These are phyloP conservation scores for Albizia julibrissin DNA, from an alignment of 306 rosid species.

Conservation along the genomic window DNA sequence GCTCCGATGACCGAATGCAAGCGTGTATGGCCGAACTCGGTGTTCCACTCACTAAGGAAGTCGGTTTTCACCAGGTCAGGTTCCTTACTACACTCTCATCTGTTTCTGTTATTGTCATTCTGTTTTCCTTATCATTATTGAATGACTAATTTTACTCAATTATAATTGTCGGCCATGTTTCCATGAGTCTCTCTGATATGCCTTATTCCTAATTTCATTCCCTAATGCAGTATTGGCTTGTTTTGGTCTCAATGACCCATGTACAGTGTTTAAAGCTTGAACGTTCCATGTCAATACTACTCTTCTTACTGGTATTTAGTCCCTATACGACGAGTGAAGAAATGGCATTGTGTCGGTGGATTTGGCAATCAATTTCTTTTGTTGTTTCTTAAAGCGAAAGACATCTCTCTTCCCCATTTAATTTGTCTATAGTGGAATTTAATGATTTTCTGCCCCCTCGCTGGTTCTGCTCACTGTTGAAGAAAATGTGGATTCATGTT, in stretches of 20 bases:
- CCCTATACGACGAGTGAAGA: not conserved
- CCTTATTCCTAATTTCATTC: not conserved
- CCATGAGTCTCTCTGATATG: conserved; percentile 11
- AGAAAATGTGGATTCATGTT: not conserved
- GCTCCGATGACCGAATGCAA: conserved; percentile 97
- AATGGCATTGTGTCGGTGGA: conserved; percentile 21
- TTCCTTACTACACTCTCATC: not conserved
- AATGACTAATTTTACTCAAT: not conserved
- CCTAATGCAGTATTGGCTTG: not conserved
- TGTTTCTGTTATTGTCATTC: not conserved
- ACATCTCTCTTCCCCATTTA: not conserved
- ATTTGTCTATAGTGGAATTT: not conserved
- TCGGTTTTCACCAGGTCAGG: conserved; percentile 99
- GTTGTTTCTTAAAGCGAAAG: not conserved
- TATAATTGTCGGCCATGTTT: conserved; percentile 28
- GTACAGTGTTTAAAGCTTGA: not conserved
- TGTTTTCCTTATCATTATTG: not conserved
- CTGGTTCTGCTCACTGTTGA: not conserved
- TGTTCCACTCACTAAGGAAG: conserved; percentile 90
- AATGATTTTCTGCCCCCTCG: not conserved
- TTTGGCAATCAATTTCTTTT: not conserved
- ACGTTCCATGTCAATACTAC: conserved; percentile 2
- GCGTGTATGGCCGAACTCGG: conserved; percentile 99
- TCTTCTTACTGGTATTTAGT: not conserved
- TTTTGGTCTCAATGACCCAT: not conserved